Base-by-base conservation (phyloP, 2,329 filamentous ascomycete species). In the Colletotrichum higginsianum region DNA sequence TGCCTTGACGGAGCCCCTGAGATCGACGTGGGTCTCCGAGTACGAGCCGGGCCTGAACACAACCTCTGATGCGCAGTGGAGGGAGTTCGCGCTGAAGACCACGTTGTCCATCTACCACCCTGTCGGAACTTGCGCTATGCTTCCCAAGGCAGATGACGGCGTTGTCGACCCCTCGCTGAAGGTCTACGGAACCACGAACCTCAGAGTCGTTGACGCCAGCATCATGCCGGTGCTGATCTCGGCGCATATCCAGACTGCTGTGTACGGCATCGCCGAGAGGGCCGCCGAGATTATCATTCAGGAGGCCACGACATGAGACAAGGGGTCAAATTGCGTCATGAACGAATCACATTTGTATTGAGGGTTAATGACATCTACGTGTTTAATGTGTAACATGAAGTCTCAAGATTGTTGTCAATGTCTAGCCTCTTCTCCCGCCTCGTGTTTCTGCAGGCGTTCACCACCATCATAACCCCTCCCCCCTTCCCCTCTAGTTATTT, bases 261-360 rank as follows among this genome's bases (percentile, higher is more conserved):
- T 88, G 1, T 89, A 89, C 71, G 87, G 85, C 76, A 80, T 88
- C 72, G 86, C 81, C 9, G 88, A 89, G 78, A 87, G 61, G 76
- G 80, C 79, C 7, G 78, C 82, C 15, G 72, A 76, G 11, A 73
- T 76, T 11, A 79, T 81, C 57, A 74, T 74, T 30, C n/a, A 61
- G 30, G 61, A 66, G 38, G 65, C 53, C 46, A 26, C 55, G 12
- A 55, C 23, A 18, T 55, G 23, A 68, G 38, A 56, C 9, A 35
- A 18, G 5, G 0, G 11, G 21, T 44, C 26, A 30, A 5, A 7
- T 0, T 30, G 26, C 26, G 26, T 30, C 5, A 30, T 30, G 26
- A 30, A 30, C 26, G 26, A 30, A 6, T 5, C 26, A 30, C 26
- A 30, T 8, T 12, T 47, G 13, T 62, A 40, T 26, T 42, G n/a